Percentiles rank a stretch among this genome's conserved stretches.
These are phyloP conservation scores for Graphilbum fragrans DNA, from an alignment of 2,329 filamentous ascomycete species.

Conservation along the genomic window DNA sequence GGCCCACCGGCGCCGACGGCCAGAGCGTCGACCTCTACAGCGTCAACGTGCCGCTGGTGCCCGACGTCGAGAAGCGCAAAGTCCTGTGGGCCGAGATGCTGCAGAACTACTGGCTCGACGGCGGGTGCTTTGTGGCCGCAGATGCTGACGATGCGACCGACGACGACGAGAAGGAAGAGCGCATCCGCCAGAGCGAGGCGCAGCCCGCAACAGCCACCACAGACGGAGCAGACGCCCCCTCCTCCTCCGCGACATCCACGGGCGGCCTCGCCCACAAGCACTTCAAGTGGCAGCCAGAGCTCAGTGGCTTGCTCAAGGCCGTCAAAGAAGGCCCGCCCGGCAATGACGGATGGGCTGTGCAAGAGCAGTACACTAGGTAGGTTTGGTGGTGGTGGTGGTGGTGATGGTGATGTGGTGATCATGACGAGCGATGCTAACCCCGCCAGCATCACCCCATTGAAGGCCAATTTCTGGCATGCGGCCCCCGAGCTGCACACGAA, in stretches of 20 bases:
- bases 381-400: not conserved
- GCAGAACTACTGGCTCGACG: constrained; percentile 81
- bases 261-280: constrained; percentile 54
- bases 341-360: constrained; percentile 88
- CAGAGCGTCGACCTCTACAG: constrained; percentile 77
- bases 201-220: constrained; percentile 13
- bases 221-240: constrained; percentile 12
- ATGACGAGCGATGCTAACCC: too few species aligned
- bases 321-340: constrained; percentile 70
- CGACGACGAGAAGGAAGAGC: constrained; percentile 58
- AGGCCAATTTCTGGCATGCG: constrained; percentile 84
- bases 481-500: constrained; percentile 47
- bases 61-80: constrained; percentile 58
- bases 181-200: constrained; percentile 53
- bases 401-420: not conserved
- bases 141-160: constrained; percentile 41
- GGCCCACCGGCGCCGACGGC: constrained; percentile 50
- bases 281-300: constrained; percentile 89
- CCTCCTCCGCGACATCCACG: constrained; percentile 1
- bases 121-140: constrained; percentile 76
- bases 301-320: constrained; percentile 76
- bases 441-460: constrained; percentile 70
- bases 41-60: constrained; percentile 79
- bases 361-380: constrained; percentile 74
- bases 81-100: constrained; percentile 77